Evolutionary conservation across 75 land plant species (phyloP), one percentile per base, ranked within the genome.

Genomic region (Larix kaempferi): DNA sequence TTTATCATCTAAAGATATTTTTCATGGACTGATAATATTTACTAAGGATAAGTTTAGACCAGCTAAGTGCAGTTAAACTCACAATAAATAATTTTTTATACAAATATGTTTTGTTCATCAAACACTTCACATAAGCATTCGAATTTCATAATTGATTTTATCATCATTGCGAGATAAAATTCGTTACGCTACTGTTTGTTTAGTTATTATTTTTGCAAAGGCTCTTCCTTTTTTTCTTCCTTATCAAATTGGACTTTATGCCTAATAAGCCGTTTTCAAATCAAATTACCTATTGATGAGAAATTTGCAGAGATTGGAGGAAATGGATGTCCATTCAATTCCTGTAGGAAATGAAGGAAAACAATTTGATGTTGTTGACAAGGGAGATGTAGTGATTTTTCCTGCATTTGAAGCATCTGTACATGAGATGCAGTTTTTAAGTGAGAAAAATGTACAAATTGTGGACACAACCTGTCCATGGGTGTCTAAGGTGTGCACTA

Each of bases 381-480:
- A 84, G 67, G 91, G 89, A 21, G 97, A 96, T 84, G 99, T 96
- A 25, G 99, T 96, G 59, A 80, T 96, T 71, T 80, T 96, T 76
- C 99, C 99, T 73, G 99, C 99, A 49, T 96, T 96, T 86, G 99
- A 97, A 41, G 99, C 99, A 77, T 78, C 93, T 23, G 91, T 96
- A 16, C 87, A 92, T 19, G 97, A 96, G 78, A 94, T 96, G 99
- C 80, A 80, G 81, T 73, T 84, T 33, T 76, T 96, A 71, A 88
- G 80, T 81, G 85, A 94, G 22, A 96, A 90, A 77, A 87, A 89
- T 63, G 93, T 94, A 19, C 99, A 94, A 71, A 96, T 96, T 74
- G 94, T 96, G 74, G 99, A 96, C 71, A 94, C 99, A 49, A 96
- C 99, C 81, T 96, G 99, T 80, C 97, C 99, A 29, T 96, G 99